A percentile compares a stretch with the other conserved stretches of the same genome.
phyloP scores from a whole-genome alignment of 2,329 filamentous ascomycete species.

The Pyrenophora graminea region DNA sequence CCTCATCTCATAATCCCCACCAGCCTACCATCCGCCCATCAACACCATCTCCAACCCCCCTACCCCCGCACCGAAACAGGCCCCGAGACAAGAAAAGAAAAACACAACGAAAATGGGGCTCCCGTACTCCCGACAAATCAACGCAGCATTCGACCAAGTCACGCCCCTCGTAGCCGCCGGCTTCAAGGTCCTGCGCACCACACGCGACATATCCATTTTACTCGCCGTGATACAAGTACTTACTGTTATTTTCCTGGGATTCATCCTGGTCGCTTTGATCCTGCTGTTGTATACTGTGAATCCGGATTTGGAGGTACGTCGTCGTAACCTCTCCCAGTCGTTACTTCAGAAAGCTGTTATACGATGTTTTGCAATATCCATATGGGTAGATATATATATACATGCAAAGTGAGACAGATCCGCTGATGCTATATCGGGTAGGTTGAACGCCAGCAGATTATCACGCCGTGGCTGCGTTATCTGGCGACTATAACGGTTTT shows the following conservation, averaged over 20 bases:
- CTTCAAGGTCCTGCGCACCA: slow-evolving; percentile 56
- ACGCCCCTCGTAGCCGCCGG: slow-evolving; percentile 56
- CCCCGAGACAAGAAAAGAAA: not conserved
- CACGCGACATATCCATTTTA: slow-evolving; percentile 55
- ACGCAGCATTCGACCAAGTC: slow-evolving; percentile 58
- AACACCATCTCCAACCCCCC: too few relatives aligned
- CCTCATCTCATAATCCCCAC: too few relatives aligned
- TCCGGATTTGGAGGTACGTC: slow-evolving; percentile 50
- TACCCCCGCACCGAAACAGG: not conserved
- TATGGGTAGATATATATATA: too few relatives aligned
- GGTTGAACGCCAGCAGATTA: slow-evolving; percentile 45
- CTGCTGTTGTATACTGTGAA: slow-evolving; percentile 53
- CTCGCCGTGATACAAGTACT: slow-evolving; percentile 55
- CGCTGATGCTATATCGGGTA: too few relatives aligned
- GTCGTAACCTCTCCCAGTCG: slow-evolving; percentile 7
- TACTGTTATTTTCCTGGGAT: slow-evolving; percentile 48
- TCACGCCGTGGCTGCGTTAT: slow-evolving; percentile 51
- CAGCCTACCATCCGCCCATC: too few relatives aligned
- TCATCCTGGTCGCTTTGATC: slow-evolving; percentile 48
- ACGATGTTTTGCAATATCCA: too few relatives aligned
- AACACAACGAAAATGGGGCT: slow-evolving; percentile 50
- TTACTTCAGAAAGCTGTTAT: too few relatives aligned
- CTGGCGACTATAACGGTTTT: slow-evolving; percentile 30
- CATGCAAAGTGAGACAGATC: too few relatives aligned
- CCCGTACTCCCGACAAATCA: slow-evolving; percentile 58